phyloP scores from a whole-genome alignment of 495 filamentous ascomycete genomes.

The Penicillium waksmanii region DNA sequence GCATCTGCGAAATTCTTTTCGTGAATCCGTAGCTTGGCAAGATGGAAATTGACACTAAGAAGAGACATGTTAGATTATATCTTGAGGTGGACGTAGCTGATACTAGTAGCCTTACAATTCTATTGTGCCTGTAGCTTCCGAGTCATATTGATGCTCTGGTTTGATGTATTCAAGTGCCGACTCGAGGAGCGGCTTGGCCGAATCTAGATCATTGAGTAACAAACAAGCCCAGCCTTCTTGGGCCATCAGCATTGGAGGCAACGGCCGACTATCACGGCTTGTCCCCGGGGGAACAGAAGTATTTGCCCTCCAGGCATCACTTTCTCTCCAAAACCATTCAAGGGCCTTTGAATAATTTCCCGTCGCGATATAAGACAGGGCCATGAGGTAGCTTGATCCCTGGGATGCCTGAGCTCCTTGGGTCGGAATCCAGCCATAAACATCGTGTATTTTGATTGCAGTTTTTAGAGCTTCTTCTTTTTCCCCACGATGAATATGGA shows the following conservation, averaged over 20 bases:
- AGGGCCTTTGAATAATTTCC: not conserved
- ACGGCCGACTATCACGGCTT: not conserved
- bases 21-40: not conserved
- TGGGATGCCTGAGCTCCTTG: not conserved
- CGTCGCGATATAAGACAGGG: not conserved
- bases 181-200: not conserved
- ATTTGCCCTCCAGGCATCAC: not conserved
- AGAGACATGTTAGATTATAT: not conserved
- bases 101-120: not conserved
- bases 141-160: not conserved
- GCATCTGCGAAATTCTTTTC: not conserved
- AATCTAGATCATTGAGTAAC: not conserved
- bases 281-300: not conserved
- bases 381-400: not conserved
- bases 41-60: not conserved
- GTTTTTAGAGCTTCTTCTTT: not conserved
- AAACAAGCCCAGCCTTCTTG: not conserved
- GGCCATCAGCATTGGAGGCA: not conserved
- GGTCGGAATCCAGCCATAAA: not conserved
- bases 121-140: not conserved
- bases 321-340: not conserved
- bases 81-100: not conserved
- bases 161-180: not conserved
- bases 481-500: not conserved
- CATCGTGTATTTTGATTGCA: not conserved